Base-by-base conservation (phyloP, 495 filamentous ascomycete genomes). In the Alectoria sarmentosa region DNA sequence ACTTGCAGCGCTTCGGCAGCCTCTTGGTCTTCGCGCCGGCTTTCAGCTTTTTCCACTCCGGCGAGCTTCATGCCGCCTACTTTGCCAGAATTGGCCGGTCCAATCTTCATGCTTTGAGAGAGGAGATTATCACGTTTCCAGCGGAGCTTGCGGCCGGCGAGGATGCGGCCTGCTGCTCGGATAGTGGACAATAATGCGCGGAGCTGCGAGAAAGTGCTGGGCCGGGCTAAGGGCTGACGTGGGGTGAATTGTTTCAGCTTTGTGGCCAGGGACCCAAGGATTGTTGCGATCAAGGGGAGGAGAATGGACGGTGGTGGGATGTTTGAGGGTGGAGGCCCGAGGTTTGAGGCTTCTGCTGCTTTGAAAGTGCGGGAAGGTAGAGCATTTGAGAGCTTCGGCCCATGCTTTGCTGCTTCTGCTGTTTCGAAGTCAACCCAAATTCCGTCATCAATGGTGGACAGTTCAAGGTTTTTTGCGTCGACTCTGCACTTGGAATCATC, bases 111-210 rank as follows among this genome's bases (percentile, higher is more conserved):
- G 69, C 86, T 83, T 74, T 96, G 90, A n/a, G 86, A 81, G n/a
- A 97, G 82, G 68, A 87, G 82, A 58, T 80, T 84, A 75, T 97
- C 92, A 60, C 92, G 83, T 74, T 93, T 93, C 92, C 92, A 97
- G 60, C 94, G 87, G 57, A 88, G 75, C 62, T 87, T 90, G 61
- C 94, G 86, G 38, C 94, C 94, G 4, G 90, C 89, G 64, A 98
- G 87, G 55, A 98, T 83, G 32, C 88, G 88, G 19, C 87, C 90
- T 30, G 84, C 84, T 15, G 93, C 88, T 19, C 82, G 83, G 7
- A 86, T 79, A 4, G 86, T 78, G 67, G 76, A 76, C n/a, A 82
- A 77, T 69, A 77, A 80, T n/a, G 72, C 75, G 39, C 72, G 79
- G 59, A 84, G 74, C 49, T 23, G 32, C 38, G 62, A 42, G 37